These are phyloP conservation scores for Prunus mume DNA, from an alignment of 306 rosid species.

Conservation along the genomic window DNA sequence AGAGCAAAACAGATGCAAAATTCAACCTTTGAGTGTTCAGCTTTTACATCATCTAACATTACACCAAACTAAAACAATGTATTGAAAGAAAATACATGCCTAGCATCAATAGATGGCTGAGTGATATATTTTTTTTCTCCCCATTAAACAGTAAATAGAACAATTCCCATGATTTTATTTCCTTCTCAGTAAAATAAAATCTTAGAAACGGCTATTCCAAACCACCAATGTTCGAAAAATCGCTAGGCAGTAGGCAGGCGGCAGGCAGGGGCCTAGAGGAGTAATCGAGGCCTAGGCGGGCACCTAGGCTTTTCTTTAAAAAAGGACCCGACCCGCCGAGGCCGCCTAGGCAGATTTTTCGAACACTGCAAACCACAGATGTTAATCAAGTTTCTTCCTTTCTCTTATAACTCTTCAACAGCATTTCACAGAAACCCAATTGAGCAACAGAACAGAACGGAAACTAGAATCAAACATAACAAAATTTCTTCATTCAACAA, in stretches of 20 bases:
- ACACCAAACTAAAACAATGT: not conserved
- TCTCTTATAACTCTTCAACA: not conserved
- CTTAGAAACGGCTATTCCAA: not conserved
- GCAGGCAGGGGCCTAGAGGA: no score
- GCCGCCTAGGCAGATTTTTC: no score
- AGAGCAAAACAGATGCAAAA: not conserved
- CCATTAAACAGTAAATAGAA: no score
- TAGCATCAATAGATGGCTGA: not conserved
- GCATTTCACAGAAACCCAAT: constrained; percentile 7
- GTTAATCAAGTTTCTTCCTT: constrained; percentile 1
- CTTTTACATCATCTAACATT: not conserved
- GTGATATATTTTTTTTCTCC: no score
- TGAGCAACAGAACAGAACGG: not conserved
- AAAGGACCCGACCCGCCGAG: no score
- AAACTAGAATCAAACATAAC: not conserved
- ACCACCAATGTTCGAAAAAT: not conserved
- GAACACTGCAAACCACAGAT: not conserved
- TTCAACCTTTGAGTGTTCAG: not conserved
- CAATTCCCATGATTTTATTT: no score
- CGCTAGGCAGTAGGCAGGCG: no score
- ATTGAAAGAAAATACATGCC: not conserved
- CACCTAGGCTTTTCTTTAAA: no score
- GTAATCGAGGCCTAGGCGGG: no score
- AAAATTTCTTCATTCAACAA: not conserved
- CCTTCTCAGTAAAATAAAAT: no score